Evolutionary conservation across 2,329 filamentous ascomycete genomes (phyloP).

Genomic region (Alternaria consortialis): DNA sequence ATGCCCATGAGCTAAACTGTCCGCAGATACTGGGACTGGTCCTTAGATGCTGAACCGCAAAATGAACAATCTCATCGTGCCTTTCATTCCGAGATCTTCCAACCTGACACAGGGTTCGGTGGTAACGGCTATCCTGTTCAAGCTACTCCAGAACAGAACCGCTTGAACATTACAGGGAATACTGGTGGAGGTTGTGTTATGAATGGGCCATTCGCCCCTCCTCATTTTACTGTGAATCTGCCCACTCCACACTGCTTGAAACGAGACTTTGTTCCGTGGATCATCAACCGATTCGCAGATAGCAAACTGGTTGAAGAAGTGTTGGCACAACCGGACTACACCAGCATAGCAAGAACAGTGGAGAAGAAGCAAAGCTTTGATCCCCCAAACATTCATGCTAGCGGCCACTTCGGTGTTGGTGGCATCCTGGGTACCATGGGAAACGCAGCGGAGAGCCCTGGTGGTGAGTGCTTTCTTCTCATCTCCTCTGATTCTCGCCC

Average conservation of each 20-base stretch:
- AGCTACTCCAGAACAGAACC: constrained; percentile 36
- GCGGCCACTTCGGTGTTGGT: constrained; percentile 49
- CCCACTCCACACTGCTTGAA: constrained; percentile 38
- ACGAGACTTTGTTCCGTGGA: constrained; percentile 42
- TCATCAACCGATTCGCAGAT: constrained; percentile 32
- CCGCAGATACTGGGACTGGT: constrained; percentile 48
- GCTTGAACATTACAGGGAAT: constrained; percentile 35
- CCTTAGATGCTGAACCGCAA: constrained; percentile 29
- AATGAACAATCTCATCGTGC: constrained; percentile 17
- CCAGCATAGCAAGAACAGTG: constrained; percentile 38
- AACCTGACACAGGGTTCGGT: constrained; percentile 42
- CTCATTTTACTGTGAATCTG: constrained; percentile 34
- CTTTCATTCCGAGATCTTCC: constrained; percentile 32
- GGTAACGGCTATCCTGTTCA: constrained; percentile 44
- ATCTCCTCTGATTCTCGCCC: not conserved
- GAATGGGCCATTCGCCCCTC: constrained; percentile 38
- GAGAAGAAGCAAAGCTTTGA: constrained; percentile 41
- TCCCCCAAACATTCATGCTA: constrained; percentile 45
- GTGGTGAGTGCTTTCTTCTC: constrained; percentile 7
- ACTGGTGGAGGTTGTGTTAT: constrained; percentile 48
- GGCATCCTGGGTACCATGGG: constrained; percentile 46
- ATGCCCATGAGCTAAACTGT: not conserved
- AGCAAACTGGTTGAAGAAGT: constrained; percentile 32
- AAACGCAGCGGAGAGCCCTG: constrained; percentile 47
- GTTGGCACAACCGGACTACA: constrained; percentile 38